Evolutionary conservation across 148 eudicot genomes (phyloP).

Genomic region (Heliamphora exappendiculata): DNA sequence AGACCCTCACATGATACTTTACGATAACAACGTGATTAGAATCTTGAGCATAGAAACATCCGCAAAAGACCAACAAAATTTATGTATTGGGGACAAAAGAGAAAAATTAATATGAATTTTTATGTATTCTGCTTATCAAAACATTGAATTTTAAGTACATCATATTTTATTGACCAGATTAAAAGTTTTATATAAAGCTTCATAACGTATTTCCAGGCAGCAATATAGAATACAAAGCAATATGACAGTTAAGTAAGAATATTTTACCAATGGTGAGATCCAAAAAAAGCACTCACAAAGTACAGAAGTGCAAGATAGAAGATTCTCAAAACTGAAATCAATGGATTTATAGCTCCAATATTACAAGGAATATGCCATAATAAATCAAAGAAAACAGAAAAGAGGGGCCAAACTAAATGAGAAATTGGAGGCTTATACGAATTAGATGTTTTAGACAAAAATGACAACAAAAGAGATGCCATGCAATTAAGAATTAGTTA

Average conservation of each 20-base stretch:
- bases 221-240: not conserved
- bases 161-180: not conserved
- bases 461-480: not conserved
- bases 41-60: not conserved
- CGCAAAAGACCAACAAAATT: not conserved
- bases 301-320: not conserved
- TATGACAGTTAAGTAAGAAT: not conserved
- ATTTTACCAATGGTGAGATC: not conserved
- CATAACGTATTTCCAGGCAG: not conserved
- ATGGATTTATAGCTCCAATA: not conserved
- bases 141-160: too few species aligned
- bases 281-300: not conserved
- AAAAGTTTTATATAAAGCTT: not conserved
- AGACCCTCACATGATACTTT: not conserved
- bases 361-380: not conserved
- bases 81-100: not conserved
- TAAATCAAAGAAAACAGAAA: not conserved
- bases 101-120: not conserved
- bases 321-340: not conserved
- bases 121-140: not conserved
- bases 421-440: not conserved
- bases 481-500: not conserved
- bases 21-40: not conserved
- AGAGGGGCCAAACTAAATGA: not conserved
- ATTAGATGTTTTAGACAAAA: not conserved